These are phyloP conservation scores for Chaetomium olivaceum DNA, from an alignment of 2,329 filamentous ascomycete genomes.

Conservation along the genomic window DNA sequence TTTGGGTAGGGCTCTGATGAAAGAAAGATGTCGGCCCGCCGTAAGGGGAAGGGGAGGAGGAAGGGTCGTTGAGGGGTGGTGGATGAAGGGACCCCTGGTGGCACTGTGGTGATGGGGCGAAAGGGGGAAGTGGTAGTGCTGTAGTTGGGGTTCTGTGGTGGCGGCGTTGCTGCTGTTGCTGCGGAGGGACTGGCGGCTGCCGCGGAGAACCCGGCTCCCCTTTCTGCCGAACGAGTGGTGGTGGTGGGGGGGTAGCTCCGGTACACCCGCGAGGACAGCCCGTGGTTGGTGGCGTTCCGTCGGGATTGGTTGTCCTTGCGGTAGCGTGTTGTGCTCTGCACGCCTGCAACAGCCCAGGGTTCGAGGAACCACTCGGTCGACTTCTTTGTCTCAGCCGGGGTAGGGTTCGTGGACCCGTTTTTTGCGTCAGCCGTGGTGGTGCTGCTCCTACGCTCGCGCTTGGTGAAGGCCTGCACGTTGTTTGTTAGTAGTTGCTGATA, in stretches of 20 bases:
- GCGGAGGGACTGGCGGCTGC: neutral
- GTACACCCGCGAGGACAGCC: slow-evolving; percentile 11
- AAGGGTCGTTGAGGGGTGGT: slow-evolving; percentile 5
- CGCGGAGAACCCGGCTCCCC: neutral
- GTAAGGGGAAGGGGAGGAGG: neutral
- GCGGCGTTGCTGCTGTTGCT: neutral
- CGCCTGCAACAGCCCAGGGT: slow-evolving; percentile 65
- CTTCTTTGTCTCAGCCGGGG: slow-evolving; percentile 51
- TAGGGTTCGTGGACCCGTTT: slow-evolving; percentile 3
- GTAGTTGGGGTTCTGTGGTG: neutral
- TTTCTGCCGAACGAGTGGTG: slow-evolving; percentile 4
- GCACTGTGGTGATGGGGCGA: neutral
- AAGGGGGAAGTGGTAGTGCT: neutral
- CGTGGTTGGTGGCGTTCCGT: slow-evolving; percentile 18
- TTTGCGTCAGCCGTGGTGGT: slow-evolving; percentile 8
- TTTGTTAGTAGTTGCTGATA: neutral
- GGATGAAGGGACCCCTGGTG: neutral
- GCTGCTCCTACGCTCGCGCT: slow-evolving; percentile 43
- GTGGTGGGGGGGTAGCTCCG: slow-evolving; percentile 10
- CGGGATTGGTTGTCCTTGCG: slow-evolving; percentile 50
- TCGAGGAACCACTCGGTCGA: slow-evolving; percentile 76
- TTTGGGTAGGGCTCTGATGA: neutral
- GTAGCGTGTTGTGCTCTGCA: slow-evolving; percentile 84
- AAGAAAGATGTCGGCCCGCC: neutral
- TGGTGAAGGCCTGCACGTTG: slow-evolving; percentile 37